These are phyloP conservation scores for Mrakiaceae sp. DNA, from an alignment of 1,284 basidiomycete genomes.

Conservation along the genomic window DNA sequence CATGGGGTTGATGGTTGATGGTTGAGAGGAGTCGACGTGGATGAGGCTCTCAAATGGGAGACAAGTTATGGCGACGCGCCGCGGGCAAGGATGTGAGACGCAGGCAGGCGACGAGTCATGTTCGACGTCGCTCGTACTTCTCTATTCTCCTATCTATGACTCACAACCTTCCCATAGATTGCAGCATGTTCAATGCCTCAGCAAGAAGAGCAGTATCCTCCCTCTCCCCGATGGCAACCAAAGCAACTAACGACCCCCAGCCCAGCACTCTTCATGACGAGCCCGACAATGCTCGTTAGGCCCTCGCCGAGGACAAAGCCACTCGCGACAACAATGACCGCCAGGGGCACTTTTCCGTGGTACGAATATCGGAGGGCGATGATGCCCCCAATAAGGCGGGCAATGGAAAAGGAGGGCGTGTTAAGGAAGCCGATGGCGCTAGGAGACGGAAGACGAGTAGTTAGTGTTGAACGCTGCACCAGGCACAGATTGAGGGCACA, in stretches of 20 bases:
- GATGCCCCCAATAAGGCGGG: constrained; percentile 77
- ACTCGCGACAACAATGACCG: constrained; percentile 75
- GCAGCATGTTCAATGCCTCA: not conserved
- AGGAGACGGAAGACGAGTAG: not conserved
- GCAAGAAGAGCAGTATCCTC: constrained; percentile 26
- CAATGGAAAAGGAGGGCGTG: constrained; percentile 87
- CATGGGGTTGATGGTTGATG: constrained; percentile 16
- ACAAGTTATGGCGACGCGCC: no score
- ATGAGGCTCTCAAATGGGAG: no score
- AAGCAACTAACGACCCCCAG: constrained; percentile 65
- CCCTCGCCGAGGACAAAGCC: constrained; percentile 92
- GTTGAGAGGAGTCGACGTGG: no score
- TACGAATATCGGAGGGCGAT: constrained; percentile 54
- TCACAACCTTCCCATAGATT: no score
- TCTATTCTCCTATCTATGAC: no score
- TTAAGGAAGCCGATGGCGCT: constrained; percentile 67
- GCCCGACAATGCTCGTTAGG: constrained; percentile 68
- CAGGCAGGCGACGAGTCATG: no score
- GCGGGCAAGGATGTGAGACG: no score
- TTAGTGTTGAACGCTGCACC: constrained; percentile 40
- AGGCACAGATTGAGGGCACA: not conserved
- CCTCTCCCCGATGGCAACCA: constrained; percentile 58
- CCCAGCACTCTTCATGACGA: constrained; percentile 62
- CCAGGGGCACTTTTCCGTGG: constrained; percentile 29
- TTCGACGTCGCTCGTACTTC: no score